phyloP scores from a whole-genome alignment of 2,329 filamentous ascomycete species.

The Colletotrichum tabaci region DNA sequence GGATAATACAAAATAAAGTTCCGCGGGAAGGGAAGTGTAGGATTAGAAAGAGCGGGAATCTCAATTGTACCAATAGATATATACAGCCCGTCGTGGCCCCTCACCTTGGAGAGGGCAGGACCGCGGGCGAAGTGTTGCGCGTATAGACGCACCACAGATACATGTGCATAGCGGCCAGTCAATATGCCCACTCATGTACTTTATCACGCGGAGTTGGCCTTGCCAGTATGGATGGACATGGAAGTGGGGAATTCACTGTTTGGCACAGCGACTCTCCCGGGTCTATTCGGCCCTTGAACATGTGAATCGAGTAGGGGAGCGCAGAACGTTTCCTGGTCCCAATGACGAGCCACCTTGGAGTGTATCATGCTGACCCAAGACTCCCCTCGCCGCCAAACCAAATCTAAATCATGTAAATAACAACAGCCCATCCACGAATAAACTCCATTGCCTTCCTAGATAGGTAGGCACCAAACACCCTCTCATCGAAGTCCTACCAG shows the following conservation, averaged over 20 bases:
- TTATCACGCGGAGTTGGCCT: neutral
- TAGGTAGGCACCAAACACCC: slow-evolving; percentile 5
- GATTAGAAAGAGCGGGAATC: slow-evolving; percentile 1
- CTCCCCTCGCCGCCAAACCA: slow-evolving; percentile 26
- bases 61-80: slow-evolving; percentile 19
- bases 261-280: slow-evolving; percentile 12
- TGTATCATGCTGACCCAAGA: slow-evolving; percentile 26
- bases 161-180: slow-evolving; percentile 22
- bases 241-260: slow-evolving; percentile 12
- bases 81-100: neutral
- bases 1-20: neutral
- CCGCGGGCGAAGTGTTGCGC: neutral
- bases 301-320: slow-evolving; percentile 22
- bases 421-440: slow-evolving; percentile 41
- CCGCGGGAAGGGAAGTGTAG: neutral
- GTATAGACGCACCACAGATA: slow-evolving; percentile 17
- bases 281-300: slow-evolving; percentile 25
- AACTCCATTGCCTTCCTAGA: slow-evolving; percentile 44
- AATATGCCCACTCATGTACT: neutral
- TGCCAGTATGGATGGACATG: neutral
- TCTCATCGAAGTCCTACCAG: slow-evolving; percentile 3
- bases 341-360: slow-evolving; percentile 19
- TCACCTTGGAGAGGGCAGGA: neutral
- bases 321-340: slow-evolving; percentile 36
- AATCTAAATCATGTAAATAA: slow-evolving; percentile 30